A percentile compares a stretch with the other conserved stretches of the same genome.
These are phyloP conservation scores for Penicillium sp. DNA, from an alignment of 2,329 filamentous ascomycete species.

Conservation along the genomic window DNA sequence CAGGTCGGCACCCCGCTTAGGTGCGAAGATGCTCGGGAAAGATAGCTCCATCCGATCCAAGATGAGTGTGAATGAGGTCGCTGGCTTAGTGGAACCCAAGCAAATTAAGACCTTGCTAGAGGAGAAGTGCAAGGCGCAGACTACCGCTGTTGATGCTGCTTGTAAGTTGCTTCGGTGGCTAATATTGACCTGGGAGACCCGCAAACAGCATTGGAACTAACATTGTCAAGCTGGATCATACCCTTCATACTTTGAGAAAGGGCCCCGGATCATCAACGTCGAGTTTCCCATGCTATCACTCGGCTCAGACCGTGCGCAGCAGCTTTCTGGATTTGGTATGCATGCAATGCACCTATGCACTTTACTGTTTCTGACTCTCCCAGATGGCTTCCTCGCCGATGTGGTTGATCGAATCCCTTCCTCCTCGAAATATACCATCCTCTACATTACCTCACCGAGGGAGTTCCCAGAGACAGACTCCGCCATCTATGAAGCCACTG, in stretches of 20 bases:
- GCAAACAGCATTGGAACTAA: constrained; percentile 17
- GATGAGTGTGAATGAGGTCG: constrained; percentile 54
- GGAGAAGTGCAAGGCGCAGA: constrained; percentile 49
- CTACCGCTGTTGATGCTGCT: constrained; percentile 45
- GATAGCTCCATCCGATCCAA: constrained; percentile 55
- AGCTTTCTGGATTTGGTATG: constrained; percentile 47
- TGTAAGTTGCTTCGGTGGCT: constrained; percentile 31
- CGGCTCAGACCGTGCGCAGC: constrained; percentile 36
- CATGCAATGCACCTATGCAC: constrained; percentile 1
- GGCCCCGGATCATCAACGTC: constrained; percentile 47
- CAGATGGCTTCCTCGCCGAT: constrained; percentile 50
- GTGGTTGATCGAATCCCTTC: constrained; percentile 49
- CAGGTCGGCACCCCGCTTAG: constrained; percentile 55
- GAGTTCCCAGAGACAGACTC: constrained; percentile 33
- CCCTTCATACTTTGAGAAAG: constrained; percentile 35
- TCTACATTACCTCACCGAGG: constrained; percentile 68
- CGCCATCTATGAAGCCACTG: constrained; percentile 61
- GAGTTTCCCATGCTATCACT: constrained; percentile 46
- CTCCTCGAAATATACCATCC: constrained; percentile 65
- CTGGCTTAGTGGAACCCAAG: constrained; percentile 49
- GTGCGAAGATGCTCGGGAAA: constrained; percentile 49
- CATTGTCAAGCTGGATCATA: constrained; percentile 40
- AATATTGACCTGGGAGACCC: neutral
- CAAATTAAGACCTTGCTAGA: constrained; percentile 46
- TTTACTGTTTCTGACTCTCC: neutral